A percentile compares a stretch with the other conserved stretches of the same genome.
Conservation (phyloP, 2,329 filamentous ascomycete species). For the Chaetoscypha palmicola region DNA sequence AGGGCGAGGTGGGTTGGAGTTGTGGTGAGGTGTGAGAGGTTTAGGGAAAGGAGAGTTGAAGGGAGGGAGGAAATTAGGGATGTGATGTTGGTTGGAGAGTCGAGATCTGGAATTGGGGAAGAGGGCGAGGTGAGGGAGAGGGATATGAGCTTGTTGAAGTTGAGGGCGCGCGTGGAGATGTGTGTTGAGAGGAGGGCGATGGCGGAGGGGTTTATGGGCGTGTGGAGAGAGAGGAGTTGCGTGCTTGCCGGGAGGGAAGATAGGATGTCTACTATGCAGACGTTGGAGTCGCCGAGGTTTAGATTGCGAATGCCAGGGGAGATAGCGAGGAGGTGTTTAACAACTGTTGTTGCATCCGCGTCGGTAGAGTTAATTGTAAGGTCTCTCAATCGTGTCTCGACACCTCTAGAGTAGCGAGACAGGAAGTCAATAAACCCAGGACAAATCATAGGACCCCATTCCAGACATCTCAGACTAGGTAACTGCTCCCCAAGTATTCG, state of each 20-base stretch:
- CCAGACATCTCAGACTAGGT: background rate
- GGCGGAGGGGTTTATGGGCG: background rate
- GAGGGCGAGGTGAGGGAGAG: too few species aligned
- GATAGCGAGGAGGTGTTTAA: background rate
- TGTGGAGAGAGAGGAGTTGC: background rate
- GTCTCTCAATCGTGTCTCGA: background rate
- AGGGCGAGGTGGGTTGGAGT: background rate
- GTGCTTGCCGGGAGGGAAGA: background rate
- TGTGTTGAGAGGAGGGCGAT: too few species aligned
- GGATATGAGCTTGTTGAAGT: too few species aligned
- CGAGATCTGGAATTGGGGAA: background rate
- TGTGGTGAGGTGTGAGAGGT: background rate
- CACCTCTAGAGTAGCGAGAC: background rate
- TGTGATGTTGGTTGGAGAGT: background rate
- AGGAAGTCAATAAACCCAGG: background rate
- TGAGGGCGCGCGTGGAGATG: too few species aligned
- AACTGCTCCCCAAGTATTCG: background rate
- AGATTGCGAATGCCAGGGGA: conserved; percentile 4
- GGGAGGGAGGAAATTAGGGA: background rate
- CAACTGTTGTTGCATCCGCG: background rate
- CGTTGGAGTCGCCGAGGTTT: background rate
- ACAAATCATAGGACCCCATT: conserved; percentile 1
- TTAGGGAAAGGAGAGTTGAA: background rate
- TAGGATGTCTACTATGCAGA: background rate
- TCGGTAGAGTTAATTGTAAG: background rate